A percentile compares a stretch with the other conserved stretches of the same genome.
Evolutionary conservation across 139 green algal genomes (phyloP).

Genomic region (Picochlorum sp.): DNA sequence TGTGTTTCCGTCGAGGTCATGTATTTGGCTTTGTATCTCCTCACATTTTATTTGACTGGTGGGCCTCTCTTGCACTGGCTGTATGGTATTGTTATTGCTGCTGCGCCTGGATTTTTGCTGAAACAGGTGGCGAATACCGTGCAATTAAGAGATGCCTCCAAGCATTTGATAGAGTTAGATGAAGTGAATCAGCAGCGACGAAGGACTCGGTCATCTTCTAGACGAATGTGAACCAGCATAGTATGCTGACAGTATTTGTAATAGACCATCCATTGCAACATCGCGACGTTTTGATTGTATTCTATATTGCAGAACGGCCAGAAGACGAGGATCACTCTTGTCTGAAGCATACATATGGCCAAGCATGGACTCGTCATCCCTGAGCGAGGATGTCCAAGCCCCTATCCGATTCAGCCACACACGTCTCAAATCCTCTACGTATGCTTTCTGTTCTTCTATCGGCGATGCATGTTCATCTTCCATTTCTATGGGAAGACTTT

Average conservation of each 20-base stretch:
- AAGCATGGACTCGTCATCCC: conserved; percentile 15
- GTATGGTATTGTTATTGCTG: conserved; percentile 22
- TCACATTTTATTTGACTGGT: conserved; percentile 11
- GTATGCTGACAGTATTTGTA: neutral
- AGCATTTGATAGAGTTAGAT: conserved; percentile 33
- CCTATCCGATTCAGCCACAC: neutral
- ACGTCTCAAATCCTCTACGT: neutral
- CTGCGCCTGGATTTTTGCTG: conserved; percentile 46
- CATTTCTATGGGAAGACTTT: conserved; percentile 25
- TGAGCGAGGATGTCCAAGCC: conserved; percentile 13
- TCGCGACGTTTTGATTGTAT: neutral
- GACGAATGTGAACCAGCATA: neutral
- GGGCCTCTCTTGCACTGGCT: neutral
- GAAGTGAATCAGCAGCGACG: neutral
- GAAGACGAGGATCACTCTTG: neutral
- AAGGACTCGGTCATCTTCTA: neutral
- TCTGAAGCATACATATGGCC: neutral
- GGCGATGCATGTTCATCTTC: conserved; percentile 11
- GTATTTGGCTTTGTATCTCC: conserved; percentile 26
- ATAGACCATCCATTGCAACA: conserved; percentile 5
- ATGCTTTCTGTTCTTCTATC: neutral
- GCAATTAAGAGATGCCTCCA: conserved; percentile 49
- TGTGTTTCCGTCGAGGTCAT: conserved; percentile 74
- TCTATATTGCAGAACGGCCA: neutral
- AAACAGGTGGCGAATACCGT: conserved; percentile 75